Conservation (phyloP, 176 grass and related monocot species). For the Bonia amplexicaulis region DNA sequence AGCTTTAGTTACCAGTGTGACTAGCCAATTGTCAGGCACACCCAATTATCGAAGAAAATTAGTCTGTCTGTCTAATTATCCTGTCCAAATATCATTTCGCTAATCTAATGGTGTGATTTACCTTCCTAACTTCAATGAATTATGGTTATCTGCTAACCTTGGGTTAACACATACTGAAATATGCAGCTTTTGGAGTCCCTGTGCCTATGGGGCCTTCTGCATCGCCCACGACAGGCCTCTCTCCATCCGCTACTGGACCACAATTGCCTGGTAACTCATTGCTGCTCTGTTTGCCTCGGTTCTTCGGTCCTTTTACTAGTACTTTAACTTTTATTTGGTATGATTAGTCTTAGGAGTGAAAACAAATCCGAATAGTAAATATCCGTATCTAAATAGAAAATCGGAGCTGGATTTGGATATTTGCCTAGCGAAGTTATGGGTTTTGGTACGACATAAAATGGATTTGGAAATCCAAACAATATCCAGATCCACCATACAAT, state of each 20-base stretch:
- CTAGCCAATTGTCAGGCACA: background rate
- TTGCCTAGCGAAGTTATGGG: no score
- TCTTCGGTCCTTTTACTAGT: background rate
- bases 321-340: background rate
- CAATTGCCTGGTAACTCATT: conserved; percentile 39
- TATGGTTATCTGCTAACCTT: background rate
- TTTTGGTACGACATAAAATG: no score
- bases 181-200: conserved; percentile 63
- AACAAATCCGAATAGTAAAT: no score
- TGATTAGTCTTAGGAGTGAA: background rate
- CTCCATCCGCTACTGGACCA: conserved; percentile 30
- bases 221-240: conserved; percentile 25
- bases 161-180: background rate
- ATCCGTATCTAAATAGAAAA: no score
- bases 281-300: background rate
- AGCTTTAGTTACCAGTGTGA: background rate
- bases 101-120: background rate
- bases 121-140: background rate
- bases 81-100: background rate
- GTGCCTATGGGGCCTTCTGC: conserved; percentile 39
- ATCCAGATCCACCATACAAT: no score
- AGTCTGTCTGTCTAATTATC: background rate
- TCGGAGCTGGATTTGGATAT: no score
- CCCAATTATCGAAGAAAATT: background rate
- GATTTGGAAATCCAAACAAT: no score